A percentile compares a stretch with the other conserved stretches of the same genome.
phyloP scores from a whole-genome alignment of 1,139 yeast genomes.

The Waltiozyma solani region DNA sequence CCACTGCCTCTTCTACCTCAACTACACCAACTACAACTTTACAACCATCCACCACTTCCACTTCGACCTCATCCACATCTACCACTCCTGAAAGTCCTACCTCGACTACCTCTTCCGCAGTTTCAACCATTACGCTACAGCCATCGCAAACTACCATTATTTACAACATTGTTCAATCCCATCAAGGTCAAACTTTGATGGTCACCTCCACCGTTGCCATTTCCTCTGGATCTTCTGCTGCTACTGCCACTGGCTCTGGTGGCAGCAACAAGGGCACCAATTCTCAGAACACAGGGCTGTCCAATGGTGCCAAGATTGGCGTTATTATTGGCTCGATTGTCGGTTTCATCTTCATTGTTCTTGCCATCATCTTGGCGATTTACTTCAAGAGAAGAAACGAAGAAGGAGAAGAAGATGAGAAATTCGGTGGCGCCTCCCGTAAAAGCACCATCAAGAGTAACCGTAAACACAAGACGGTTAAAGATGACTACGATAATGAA shows the following conservation, averaged over 20 bases:
- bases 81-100: background rate
- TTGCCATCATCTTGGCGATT: constrained; percentile 30
- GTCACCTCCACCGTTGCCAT: background rate
- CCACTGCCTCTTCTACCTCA: constrained; percentile 9
- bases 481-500: constrained; percentile 21
- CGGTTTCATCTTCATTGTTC: constrained; percentile 30
- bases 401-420: constrained; percentile 10
- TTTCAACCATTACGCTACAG: background rate
- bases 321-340: constrained; percentile 54
- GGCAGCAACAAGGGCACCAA: constrained; percentile 8
- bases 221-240: constrained; percentile 4
- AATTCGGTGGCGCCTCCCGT: no score
- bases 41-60: constrained; percentile 6
- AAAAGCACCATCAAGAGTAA: no score
- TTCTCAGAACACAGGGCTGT: constrained; percentile 18
- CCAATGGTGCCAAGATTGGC: constrained; percentile 68
- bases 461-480: no score
- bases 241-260: constrained; percentile 19
- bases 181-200: background rate
- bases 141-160: background rate
- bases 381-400: constrained; percentile 27
- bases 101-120: no score
- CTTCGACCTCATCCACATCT: constrained; percentile 7
- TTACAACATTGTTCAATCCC: background rate
- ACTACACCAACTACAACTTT: constrained; percentile 8